Evolutionary conservation across 352 stramenopile genomes (phyloP).

Genomic region (Aphanomyces cochlioides): DNA sequence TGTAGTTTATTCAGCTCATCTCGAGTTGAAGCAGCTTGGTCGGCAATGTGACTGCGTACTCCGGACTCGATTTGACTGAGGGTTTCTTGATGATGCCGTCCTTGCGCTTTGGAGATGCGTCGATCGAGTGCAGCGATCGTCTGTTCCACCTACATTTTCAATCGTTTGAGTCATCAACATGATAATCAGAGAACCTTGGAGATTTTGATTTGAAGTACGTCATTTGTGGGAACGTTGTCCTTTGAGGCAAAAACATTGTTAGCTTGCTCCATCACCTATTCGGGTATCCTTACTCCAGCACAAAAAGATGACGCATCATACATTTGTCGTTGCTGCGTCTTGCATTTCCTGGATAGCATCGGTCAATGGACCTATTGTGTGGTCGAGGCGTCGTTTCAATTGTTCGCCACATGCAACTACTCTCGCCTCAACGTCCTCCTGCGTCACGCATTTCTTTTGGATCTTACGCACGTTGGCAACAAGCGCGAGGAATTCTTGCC

Average conservation of each 20-base stretch:
- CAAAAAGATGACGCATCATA: background rate
- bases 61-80: background rate
- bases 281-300: background rate
- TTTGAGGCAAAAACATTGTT: conserved; percentile 1
- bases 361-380: conserved; percentile 35
- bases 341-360: conserved; percentile 26
- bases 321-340: background rate
- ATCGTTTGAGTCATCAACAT: background rate
- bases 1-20: conserved; percentile 6
- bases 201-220: background rate
- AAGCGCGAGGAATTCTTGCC: background rate
- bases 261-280: background rate
- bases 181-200: background rate
- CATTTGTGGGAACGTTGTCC: background rate
- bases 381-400: conserved; percentile 35
- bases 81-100: background rate
- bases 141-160: background rate
- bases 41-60: conserved; percentile 8
- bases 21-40: background rate
- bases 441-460: conserved; percentile 16
- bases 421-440: background rate
- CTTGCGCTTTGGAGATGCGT: background rate
- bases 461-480: conserved; percentile 22
- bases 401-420: conserved; percentile 30
- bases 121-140: conserved; percentile 1